Percentiles rank a stretch among this genome's conserved stretches.
Evolutionary conservation across 345 rosid genomes (phyloP).

Genomic region (Carallia pectinifolia): DNA sequence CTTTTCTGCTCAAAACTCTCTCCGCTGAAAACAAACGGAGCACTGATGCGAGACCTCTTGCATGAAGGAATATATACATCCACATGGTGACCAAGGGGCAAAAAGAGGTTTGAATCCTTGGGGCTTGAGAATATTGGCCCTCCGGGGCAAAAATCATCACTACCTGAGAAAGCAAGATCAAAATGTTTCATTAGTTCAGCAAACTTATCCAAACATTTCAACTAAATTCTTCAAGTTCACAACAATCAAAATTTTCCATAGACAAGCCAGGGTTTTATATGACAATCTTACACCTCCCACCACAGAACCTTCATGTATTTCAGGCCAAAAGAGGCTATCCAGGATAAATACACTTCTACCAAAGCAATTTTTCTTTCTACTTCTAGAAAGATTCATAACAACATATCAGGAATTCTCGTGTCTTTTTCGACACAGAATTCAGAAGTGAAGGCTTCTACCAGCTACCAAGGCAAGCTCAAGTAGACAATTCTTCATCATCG

Average conservation of each 20-base stretch:
- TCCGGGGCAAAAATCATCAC: slow-evolving; percentile 64
- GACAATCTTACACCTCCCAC: not conserved
- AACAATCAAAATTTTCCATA: not conserved
- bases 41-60: slow-evolving; percentile 74
- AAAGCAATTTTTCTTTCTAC: not conserved
- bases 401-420: too few species aligned
- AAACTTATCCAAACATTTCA: not conserved
- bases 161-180: slow-evolving; percentile 40
- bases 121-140: slow-evolving; percentile 72
- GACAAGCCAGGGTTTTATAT: not conserved
- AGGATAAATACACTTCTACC: not conserved
- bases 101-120: slow-evolving; percentile 62
- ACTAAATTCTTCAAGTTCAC: not conserved
- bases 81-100: slow-evolving; percentile 60
- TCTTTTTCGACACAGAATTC: too few species aligned
- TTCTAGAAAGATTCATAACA: too few species aligned
- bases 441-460: too few species aligned
- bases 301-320: not conserved
- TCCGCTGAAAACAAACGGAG: slow-evolving; percentile 57
- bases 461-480: too few species aligned
- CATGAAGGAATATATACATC: slow-evolving; percentile 66
- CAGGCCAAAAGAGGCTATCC: not conserved
- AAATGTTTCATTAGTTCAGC: not conserved
- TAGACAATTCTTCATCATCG: too few species aligned
- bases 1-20: slow-evolving; percentile 53